A percentile compares a stretch with the other conserved stretches of the same genome.
Conservation (phyloP, 495 filamentous ascomycete genomes). For the Podospora pseudoanserina region DNA sequence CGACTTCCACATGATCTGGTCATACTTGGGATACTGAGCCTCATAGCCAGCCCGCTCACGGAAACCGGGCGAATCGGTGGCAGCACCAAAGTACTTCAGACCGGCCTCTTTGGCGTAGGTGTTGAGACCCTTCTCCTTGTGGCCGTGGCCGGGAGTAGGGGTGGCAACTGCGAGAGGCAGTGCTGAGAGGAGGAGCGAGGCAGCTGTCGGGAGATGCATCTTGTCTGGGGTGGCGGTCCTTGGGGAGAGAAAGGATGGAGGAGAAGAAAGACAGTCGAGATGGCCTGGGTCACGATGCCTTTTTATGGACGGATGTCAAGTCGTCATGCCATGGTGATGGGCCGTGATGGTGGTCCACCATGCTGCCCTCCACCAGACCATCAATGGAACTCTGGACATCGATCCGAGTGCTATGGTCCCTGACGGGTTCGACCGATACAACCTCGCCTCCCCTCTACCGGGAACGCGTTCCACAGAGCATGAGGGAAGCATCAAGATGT, state of each 20-base stretch:
- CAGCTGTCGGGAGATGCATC: constrained; percentile 18
- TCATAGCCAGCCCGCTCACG: constrained; percentile 35
- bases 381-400: constrained; percentile 8
- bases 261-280: background rate
- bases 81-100: constrained; percentile 48
- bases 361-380: background rate
- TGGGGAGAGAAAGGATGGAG: constrained; percentile 6
- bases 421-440: background rate
- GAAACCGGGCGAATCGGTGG: constrained; percentile 44
- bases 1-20: constrained; percentile 41
- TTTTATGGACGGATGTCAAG: constrained; percentile 1
- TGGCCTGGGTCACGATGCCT: background rate
- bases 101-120: constrained; percentile 40
- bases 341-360: background rate
- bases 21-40: constrained; percentile 28
- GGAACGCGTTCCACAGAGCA: constrained; percentile 1
- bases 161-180: constrained; percentile 14
- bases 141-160: constrained; percentile 9
- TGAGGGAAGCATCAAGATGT: background rate
- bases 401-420: background rate
- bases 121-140: constrained; percentile 28
- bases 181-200: constrained; percentile 20
- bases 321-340: constrained; percentile 1
- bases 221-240: constrained; percentile 15
- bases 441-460: constrained; percentile 10